Conservation (phyloP, 1,139 yeast species). For the Kodamaea derodonti region DNA sequence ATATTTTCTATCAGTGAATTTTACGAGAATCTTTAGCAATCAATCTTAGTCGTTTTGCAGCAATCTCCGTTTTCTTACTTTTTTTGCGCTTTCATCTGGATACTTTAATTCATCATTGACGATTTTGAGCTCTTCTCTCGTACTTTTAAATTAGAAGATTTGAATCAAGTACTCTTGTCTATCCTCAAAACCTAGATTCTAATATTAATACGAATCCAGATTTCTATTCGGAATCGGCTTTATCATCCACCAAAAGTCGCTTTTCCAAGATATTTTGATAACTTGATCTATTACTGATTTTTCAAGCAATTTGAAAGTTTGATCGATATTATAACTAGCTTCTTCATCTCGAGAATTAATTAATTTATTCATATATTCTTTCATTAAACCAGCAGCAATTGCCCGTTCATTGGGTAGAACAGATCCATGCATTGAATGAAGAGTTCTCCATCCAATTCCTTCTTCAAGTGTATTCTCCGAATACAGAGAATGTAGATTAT, state of each 20-base stretch:
- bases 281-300: constrained; percentile 21
- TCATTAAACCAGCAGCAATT: constrained; percentile 18
- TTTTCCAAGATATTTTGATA: constrained; percentile 19
- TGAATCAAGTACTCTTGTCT: too few relatives aligned
- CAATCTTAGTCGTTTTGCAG: too few relatives aligned
- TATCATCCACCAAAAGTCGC: constrained; percentile 13
- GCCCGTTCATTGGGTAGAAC: constrained; percentile 26
- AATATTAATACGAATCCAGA: too few relatives aligned
- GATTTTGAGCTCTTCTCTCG: too few relatives aligned
- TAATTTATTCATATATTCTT: constrained; percentile 20
- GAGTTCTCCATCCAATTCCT: constrained; percentile 5
- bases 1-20: too few relatives aligned
- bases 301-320: constrained; percentile 20
- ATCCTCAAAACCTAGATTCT: too few relatives aligned
- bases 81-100: too few relatives aligned
- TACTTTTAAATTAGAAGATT: too few relatives aligned
- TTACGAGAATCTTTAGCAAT: too few relatives aligned
- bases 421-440: constrained; percentile 9
- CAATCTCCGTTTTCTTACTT: too few relatives aligned
- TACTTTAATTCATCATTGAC: too few relatives aligned
- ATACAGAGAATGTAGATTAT: background rate
- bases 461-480: background rate
- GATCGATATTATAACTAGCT: constrained; percentile 16
- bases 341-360: constrained; percentile 11
- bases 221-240: too few relatives aligned